Evolutionary conservation across 2,329 filamentous ascomycete genomes (phyloP).

Genomic region (Metarhizium album): DNA sequence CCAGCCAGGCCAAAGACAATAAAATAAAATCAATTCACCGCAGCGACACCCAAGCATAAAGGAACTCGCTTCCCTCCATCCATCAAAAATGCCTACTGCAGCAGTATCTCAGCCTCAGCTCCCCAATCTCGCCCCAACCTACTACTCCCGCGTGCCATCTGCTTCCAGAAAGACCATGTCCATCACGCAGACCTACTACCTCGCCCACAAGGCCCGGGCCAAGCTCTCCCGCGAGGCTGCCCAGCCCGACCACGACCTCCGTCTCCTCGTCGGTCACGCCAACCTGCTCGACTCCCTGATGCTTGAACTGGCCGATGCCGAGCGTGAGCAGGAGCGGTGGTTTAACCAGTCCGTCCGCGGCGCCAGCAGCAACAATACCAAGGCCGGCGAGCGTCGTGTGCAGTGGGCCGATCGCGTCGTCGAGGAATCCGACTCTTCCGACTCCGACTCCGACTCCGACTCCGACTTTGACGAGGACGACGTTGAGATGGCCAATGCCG

Average conservation of each 20-base stretch:
- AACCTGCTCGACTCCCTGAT: slow-evolving; percentile 96
- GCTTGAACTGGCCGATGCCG: slow-evolving; percentile 82
- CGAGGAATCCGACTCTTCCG: slow-evolving; percentile 46
- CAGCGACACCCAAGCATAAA: not conserved
- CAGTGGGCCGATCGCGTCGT: slow-evolving; percentile 77
- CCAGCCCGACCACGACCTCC: slow-evolving; percentile 85
- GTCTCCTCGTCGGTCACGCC: slow-evolving; percentile 91
- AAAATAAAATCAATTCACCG: not conserved
- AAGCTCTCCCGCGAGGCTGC: slow-evolving; percentile 93
- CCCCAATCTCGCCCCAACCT: slow-evolving; percentile 13
- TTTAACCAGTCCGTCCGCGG: slow-evolving; percentile 92
- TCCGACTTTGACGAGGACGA: slow-evolving; percentile 46
- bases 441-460: slow-evolving; percentile 38
- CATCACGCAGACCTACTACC: slow-evolving; percentile 96
- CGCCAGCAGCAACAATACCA: slow-evolving; percentile 45
- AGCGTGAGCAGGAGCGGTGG: slow-evolving; percentile 92
- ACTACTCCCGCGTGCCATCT: slow-evolving; percentile 19
- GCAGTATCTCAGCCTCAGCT: slow-evolving; percentile 14
- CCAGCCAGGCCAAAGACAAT: slow-evolving; percentile 9
- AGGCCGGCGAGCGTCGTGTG: slow-evolving; percentile 57
- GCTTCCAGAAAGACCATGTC: slow-evolving; percentile 76
- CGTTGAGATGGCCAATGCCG: slow-evolving; percentile 41
- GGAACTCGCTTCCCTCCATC: slow-evolving; percentile 7
- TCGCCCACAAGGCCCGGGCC: slow-evolving; percentile 88
- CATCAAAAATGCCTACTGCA: slow-evolving; percentile 19